Evolutionary conservation across 345 rosid species (phyloP).

Genomic region (Citrus cavaleriei): DNA sequence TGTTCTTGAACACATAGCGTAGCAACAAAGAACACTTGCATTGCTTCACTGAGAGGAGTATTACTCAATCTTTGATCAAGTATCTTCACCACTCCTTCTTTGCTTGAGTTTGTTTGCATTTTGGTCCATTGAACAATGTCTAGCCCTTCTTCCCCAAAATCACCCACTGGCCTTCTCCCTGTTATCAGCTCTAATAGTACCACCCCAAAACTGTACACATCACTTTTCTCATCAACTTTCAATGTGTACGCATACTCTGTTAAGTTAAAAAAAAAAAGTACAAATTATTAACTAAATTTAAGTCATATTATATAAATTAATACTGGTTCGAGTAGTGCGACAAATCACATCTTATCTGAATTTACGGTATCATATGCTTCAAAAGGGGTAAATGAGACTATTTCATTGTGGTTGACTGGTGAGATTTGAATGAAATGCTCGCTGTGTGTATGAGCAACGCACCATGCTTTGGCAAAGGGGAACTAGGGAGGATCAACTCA

Average conservation of each 20-base stretch:
- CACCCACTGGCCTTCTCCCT: constrained; percentile 78
- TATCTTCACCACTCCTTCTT: constrained; percentile 56
- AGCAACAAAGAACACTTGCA: constrained; percentile 81
- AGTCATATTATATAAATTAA: no score
- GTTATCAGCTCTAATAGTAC: constrained; percentile 74
- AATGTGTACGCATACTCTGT: constrained; percentile 88
- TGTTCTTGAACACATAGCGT: constrained; percentile 84
- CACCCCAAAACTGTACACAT: constrained; percentile 90
- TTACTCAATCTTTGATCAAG: constrained; percentile 54
- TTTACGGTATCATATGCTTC: background rate
- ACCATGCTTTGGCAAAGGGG: background rate
- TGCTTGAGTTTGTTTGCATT: constrained; percentile 48
- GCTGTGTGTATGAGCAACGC: background rate
- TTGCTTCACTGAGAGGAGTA: constrained; percentile 62
- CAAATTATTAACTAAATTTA: background rate
- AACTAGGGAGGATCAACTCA: background rate
- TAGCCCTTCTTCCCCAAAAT: constrained; percentile 74
- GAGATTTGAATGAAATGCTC: background rate
- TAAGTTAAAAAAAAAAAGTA: no score
- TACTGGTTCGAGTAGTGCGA: no score
- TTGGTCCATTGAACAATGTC: constrained; percentile 93
- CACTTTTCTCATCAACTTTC: constrained; percentile 86
- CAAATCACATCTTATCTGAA: no score
- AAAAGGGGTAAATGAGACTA: background rate
- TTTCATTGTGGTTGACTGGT: background rate